Evolutionary conservation across 352 stramenopile species (phyloP).

Genomic region (Pythium plurisporium): DNA sequence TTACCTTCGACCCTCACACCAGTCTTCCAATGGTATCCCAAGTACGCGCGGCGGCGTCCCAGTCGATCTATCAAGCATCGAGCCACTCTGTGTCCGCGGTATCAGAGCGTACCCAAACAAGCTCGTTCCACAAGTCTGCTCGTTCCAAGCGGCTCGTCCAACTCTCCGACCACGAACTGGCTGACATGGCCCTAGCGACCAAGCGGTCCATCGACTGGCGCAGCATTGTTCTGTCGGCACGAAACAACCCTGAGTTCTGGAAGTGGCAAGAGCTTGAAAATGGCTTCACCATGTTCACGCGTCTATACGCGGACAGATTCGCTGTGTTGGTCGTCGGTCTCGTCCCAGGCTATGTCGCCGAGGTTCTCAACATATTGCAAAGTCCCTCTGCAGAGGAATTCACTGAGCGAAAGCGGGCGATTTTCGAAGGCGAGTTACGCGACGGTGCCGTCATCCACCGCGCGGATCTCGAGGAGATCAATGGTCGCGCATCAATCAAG

Average conservation of each 20-base stretch:
- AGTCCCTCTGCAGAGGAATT: not conserved
- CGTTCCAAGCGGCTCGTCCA: not conserved
- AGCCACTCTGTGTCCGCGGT: too few relatives aligned
- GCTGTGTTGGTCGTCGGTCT: slow-evolving; percentile 7
- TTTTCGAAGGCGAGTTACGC: slow-evolving; percentile 8
- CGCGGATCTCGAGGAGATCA: too few relatives aligned
- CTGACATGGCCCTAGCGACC: not conserved
- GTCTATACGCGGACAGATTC: slow-evolving; percentile 1
- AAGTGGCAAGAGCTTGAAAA: not conserved
- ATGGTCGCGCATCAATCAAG: too few relatives aligned
- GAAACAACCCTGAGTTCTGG: not conserved
- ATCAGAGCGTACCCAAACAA: too few relatives aligned
- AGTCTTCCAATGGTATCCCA: too few relatives aligned
- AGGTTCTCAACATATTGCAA: slow-evolving; percentile 6
- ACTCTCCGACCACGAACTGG: not conserved
- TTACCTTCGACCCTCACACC: too few relatives aligned
- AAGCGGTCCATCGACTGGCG: not conserved
- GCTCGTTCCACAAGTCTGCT: too few relatives aligned
- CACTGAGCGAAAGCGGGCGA: not conserved
- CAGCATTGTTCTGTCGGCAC: not conserved
- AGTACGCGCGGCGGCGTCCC: too few relatives aligned
- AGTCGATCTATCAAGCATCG: too few relatives aligned
- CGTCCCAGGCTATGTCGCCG: slow-evolving; percentile 5
- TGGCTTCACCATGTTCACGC: slow-evolving; percentile 2
- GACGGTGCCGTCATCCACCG: slow-evolving; percentile 5